phyloP scores from a whole-genome alignment of 306 rosid species.

The apple (Malus domestica) region DNA sequence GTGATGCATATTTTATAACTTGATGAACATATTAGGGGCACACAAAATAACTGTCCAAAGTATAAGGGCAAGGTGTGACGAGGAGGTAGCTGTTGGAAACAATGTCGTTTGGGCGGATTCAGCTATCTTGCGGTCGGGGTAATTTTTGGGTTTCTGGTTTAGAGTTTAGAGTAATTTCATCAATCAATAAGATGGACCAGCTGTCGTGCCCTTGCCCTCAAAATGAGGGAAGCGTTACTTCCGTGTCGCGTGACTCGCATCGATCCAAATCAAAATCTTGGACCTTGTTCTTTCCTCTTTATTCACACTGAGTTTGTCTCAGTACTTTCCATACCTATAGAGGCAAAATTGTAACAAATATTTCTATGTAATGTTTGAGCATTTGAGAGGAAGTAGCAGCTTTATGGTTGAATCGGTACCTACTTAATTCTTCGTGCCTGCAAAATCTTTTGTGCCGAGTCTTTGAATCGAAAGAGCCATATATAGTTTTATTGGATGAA shows the following conservation, averaged over 20 bases:
- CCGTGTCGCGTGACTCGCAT: not conserved
- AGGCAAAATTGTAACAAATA: not conserved
- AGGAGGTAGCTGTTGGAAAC: not conserved
- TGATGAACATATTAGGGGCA: not conserved
- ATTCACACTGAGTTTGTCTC: not conserved
- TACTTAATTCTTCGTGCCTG: not conserved
- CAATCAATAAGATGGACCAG: not conserved
- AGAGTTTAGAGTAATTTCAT: not conserved
- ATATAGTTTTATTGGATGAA: not conserved
- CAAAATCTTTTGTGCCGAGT: not conserved
- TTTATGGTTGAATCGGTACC: not conserved
- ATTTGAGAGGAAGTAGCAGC: not conserved
- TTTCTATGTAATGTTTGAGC: not conserved
- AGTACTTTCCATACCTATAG: not conserved
- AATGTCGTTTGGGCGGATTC: not conserved
- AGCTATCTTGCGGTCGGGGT: not conserved
- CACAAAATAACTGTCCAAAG: not conserved
- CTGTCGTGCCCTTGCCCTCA: conserved; percentile 1
- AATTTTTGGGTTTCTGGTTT: not conserved
- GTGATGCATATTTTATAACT: not conserved
- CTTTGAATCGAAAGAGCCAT: not conserved
- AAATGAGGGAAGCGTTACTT: not conserved
- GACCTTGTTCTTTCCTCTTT: not conserved
- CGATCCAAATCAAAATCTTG: not conserved
- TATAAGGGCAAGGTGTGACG: not conserved